Percentiles rank a stretch among this genome's conserved stretches.
Conservation (phyloP, 129 eudicot species). For the Ambrosia trifida region DNA sequence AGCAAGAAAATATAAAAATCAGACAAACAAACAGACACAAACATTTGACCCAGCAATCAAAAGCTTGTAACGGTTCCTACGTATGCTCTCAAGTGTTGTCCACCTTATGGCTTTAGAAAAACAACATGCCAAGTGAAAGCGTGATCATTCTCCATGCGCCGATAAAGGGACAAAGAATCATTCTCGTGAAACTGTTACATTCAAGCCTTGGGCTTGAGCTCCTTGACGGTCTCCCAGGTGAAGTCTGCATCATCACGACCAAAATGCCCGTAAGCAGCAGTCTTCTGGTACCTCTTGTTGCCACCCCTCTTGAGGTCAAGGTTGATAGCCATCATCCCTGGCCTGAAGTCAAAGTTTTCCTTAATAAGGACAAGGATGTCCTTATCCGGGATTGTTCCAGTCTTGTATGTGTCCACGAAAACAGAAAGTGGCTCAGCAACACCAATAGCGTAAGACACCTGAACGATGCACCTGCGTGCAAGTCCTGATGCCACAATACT, state of each 20-base stretch:
- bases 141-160: conserved; percentile 29
- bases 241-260: conserved; percentile 48
- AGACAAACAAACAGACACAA: conserved; percentile 31
- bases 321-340: conserved; percentile 47
- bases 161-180: conserved; percentile 23
- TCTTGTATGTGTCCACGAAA: conserved; percentile 47
- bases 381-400: conserved; percentile 46
- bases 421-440: conserved; percentile 48
- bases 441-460: conserved; percentile 48
- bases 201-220: conserved; percentile 44
- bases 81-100: conserved; percentile 32
- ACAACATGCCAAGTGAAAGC: conserved; percentile 25
- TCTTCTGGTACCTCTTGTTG: conserved; percentile 48
- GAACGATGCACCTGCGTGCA: conserved; percentile 50
- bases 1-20: conserved; percentile 27
- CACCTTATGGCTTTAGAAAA: conserved; percentile 26
- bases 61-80: conserved; percentile 30
- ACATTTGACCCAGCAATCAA: conserved; percentile 35
- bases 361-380: conserved; percentile 43
- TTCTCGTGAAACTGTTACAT: conserved; percentile 23
- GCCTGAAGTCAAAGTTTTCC: conserved; percentile 51
- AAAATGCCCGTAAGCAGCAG: conserved; percentile 49
- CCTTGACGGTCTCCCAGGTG: conserved; percentile 50
- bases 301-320: conserved; percentile 51
- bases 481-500: conserved; percentile 48